Base-by-base conservation (phyloP, 768 basidiomycete species). In the Kwoniella mangroviensis region DNA sequence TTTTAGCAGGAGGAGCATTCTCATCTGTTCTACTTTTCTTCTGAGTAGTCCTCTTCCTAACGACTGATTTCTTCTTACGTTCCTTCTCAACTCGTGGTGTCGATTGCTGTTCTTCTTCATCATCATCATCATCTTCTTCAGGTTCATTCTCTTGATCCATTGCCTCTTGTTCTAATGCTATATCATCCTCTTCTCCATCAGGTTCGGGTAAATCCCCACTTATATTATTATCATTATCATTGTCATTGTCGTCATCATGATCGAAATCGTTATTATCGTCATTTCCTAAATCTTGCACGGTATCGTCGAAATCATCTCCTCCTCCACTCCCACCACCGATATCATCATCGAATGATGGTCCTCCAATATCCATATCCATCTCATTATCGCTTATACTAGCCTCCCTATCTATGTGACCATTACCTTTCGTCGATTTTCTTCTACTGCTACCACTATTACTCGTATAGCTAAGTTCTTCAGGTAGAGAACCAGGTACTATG, bases 161-260 rank as follows among this genome's bases (percentile, higher is more conserved):
- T 34, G 42, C 72, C 22, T 58, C 67, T 34, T 68, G 70, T 34
- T 69, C 69, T 60, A 70, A 60, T 17, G 51, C 67, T n/a, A 59
- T 72, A 62, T 73, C 75, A 21, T 73, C 62, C 9, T 64, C 73
- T 21, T 54, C 60, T n/a, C 55, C 74, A 13, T 72, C 66, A 4
- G 61, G 59, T 43, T 34, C 45, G 15, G 45, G 45, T 19, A 15
- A 19, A 15, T 65, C 13, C 17, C 21, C 41, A 10, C 19, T 3
- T 1, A 34, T 59, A n/a, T 52, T 52, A 52, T 67, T 53, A 22
- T 54, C 54, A 24, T 43, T 34, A 7, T 34, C 67, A 49, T 67
- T 63, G n/a, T 57, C 70, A 43, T 49, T 55, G 42, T 63, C 71
- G 43, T 65, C 59, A 41, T 69, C 67, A 54, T 7, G 34, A 34